phyloP scores from a whole-genome alignment of 305 asterid genomes.

The Euphrasia arctica region DNA sequence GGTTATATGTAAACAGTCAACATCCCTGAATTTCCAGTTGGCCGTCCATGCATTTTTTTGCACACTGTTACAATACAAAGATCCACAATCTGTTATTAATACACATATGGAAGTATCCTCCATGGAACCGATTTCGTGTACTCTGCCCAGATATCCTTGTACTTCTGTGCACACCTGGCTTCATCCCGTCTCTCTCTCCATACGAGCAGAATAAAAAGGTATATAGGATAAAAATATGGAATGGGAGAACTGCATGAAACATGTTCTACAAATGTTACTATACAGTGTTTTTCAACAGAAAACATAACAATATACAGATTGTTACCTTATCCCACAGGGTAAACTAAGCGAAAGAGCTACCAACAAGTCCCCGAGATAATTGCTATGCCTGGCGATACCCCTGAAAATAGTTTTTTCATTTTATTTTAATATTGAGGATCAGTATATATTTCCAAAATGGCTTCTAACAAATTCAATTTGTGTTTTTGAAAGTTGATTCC shows the following conservation, averaged over 20 bases:
- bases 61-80: not conserved
- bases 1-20: too few species aligned
- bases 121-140: constrained; percentile 81
- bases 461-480: too few species aligned
- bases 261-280: constrained; percentile 15
- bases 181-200: constrained; percentile 99
- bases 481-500: too few species aligned
- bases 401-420: constrained; percentile 34
- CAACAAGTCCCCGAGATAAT: constrained; percentile 94
- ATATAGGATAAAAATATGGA: constrained; percentile 89
- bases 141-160: constrained; percentile 86
- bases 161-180: constrained; percentile 88
- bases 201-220: constrained; percentile 79
- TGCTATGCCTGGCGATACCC: constrained; percentile 97
- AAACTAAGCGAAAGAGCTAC: constrained; percentile 91
- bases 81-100: constrained; percentile 30
- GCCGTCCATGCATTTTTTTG: too few species aligned
- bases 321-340: constrained; percentile 96
- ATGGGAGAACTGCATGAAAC: constrained; percentile 67
- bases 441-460: too few species aligned
- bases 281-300: not conserved
- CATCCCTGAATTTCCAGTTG: too few species aligned
- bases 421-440: too few species aligned
- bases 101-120: constrained; percentile 84
- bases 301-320: not conserved